Evolutionary conservation across 2,329 filamentous ascomycete genomes (phyloP).

Genomic region (Amesomyces nigricolor): DNA sequence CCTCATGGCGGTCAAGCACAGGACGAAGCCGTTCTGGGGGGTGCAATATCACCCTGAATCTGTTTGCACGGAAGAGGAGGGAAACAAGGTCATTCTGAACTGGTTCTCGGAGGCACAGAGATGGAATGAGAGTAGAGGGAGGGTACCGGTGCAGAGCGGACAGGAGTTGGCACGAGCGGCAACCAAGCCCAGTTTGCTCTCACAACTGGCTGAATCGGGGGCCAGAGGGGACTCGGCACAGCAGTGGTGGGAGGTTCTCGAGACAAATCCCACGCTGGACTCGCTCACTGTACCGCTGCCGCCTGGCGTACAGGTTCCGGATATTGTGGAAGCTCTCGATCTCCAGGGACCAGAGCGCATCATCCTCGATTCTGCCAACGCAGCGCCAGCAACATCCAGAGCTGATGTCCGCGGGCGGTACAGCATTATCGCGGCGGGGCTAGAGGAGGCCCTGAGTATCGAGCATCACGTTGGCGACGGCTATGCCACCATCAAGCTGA

Average conservation of each 20-base stretch:
- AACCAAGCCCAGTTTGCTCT: slow-evolving; percentile 33
- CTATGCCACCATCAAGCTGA: slow-evolving; percentile 31
- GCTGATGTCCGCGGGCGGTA: slow-evolving; percentile 54
- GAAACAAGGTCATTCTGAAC: slow-evolving; percentile 59
- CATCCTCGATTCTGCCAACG: slow-evolving; percentile 56
- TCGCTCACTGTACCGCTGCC: slow-evolving; percentile 41
- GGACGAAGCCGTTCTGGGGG: slow-evolving; percentile 69
- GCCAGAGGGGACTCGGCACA: slow-evolving; percentile 6
- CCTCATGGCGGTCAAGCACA: slow-evolving; percentile 72
- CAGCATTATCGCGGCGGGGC: slow-evolving; percentile 67
- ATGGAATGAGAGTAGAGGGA: slow-evolving; percentile 48
- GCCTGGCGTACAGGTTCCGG: slow-evolving; percentile 43
- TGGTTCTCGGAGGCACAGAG: slow-evolving; percentile 65
- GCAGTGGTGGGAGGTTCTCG: slow-evolving; percentile 23
- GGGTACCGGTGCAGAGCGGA: slow-evolving; percentile 15
- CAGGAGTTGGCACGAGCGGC: slow-evolving; percentile 30
- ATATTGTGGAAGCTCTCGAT: slow-evolving; percentile 49
- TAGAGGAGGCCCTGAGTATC: slow-evolving; percentile 51
- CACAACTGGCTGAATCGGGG: slow-evolving; percentile 13
- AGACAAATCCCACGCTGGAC: slow-evolving; percentile 32
- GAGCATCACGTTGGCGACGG: slow-evolving; percentile 51
- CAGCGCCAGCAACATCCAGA: slow-evolving; percentile 35
- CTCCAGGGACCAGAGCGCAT: slow-evolving; percentile 41
- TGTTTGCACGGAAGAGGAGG: slow-evolving; percentile 67
- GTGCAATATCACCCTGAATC: slow-evolving; percentile 91